These are phyloP conservation scores for Parasarocladium wereldwijsianum DNA, from an alignment of 2,329 filamentous ascomycete species.

Conservation along the genomic window DNA sequence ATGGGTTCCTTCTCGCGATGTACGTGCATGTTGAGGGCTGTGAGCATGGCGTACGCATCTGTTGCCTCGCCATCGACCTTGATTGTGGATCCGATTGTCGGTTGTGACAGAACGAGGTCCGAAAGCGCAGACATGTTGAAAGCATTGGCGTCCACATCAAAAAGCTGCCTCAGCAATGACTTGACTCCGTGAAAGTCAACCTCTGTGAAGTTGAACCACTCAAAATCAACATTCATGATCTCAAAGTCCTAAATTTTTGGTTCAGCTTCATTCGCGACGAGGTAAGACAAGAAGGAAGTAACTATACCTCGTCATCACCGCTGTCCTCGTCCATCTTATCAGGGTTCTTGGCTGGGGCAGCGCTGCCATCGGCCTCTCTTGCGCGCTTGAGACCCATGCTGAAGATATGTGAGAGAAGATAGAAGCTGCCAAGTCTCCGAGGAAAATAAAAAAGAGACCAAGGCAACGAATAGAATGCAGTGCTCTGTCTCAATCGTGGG, in stretches of 20 bases:
- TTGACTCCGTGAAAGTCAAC: constrained; percentile 95
- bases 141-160: constrained; percentile 73
- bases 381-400: constrained; percentile 36
- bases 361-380: constrained; percentile 29
- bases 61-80: constrained; percentile 93
- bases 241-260: constrained; percentile 55
- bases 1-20: constrained; percentile 65
- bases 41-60: constrained; percentile 86
- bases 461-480: too few species aligned
- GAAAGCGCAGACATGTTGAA: constrained; percentile 80
- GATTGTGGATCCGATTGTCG: constrained; percentile 80
- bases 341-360: constrained; percentile 23
- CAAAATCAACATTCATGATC: constrained; percentile 90
- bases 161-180: constrained; percentile 74
- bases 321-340: constrained; percentile 36
- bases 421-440: too few species aligned
- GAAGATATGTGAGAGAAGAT: too few species aligned
- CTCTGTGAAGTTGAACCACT: constrained; percentile 90
- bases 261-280: background rate
- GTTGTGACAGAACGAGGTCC: constrained; percentile 76
- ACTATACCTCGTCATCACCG: constrained; percentile 38
- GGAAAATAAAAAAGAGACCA: background rate
- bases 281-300: background rate
- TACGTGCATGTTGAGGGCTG: constrained; percentile 67
- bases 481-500: too few species aligned